Evolutionary conservation across 1,139 yeast genomes (phyloP).

Genomic region (Nakaseomyces bracarensis): DNA sequence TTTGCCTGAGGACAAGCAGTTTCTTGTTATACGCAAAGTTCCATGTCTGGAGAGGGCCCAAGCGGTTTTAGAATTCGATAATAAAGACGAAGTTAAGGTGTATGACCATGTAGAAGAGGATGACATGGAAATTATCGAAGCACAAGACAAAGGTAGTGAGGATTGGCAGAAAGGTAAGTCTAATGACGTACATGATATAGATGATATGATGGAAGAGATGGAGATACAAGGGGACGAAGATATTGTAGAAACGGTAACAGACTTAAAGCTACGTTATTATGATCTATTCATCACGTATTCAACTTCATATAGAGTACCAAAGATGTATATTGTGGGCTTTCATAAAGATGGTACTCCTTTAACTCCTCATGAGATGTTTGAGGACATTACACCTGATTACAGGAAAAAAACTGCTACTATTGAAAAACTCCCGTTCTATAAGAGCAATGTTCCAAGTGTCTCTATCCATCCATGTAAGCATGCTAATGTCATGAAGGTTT

Average conservation of each 20-base stretch:
- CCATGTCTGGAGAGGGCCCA: constrained; percentile 76
- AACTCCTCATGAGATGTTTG: constrained; percentile 84
- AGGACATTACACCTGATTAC: constrained; percentile 86
- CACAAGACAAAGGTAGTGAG: constrained; percentile 13
- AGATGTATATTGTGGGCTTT: constrained; percentile 85
- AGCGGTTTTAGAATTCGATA: constrained; percentile 41
- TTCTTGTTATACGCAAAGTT: constrained; percentile 76
- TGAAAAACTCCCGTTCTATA: constrained; percentile 80
- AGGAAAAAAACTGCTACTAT: constrained; percentile 94
- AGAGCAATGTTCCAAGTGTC: constrained; percentile 62
- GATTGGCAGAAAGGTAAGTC: background rate
- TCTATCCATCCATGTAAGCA: constrained; percentile 97
- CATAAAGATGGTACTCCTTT: constrained; percentile 77
- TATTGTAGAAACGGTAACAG: constrained; percentile 33
- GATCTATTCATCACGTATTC: constrained; percentile 88
- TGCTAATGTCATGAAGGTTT: constrained; percentile 84
- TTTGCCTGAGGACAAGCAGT: constrained; percentile 80
- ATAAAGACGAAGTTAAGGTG: constrained; percentile 33
- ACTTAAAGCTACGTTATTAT: constrained; percentile 48
- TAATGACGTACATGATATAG: constrained; percentile 33
- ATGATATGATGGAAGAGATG: constrained; percentile 35
- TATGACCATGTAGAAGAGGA: constrained; percentile 27
- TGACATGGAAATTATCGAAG: constrained; percentile 8
- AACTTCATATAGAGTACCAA: constrained; percentile 92
- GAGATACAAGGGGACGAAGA: constrained; percentile 41